Evolutionary conservation across 108 stramenopile species (phyloP).

Genomic region (Chaetoceros tenuissimus): DNA sequence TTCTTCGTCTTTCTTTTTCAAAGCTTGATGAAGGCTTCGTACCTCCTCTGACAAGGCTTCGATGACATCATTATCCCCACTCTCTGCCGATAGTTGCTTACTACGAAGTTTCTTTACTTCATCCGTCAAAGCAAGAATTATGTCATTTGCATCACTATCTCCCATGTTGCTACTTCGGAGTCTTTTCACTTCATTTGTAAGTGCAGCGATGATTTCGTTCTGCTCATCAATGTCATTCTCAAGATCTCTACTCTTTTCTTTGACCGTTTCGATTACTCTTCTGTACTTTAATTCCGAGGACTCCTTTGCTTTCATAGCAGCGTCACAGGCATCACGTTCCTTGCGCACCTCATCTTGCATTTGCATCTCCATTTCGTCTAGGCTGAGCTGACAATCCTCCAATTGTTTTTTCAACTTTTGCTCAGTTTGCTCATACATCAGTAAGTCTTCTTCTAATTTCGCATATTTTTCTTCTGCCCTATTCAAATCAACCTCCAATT

Average conservation of each 20-base stretch:
- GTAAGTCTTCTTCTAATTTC: not conserved
- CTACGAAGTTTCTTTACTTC: not conserved
- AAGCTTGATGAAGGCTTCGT: not conserved
- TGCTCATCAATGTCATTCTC: slow-evolving; percentile 6
- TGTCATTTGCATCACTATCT: slow-evolving; percentile 21
- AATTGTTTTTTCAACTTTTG: not conserved
- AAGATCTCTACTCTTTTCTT: slow-evolving; percentile 7
- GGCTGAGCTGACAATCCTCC: slow-evolving; percentile 20
- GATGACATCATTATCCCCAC: slow-evolving; percentile 1
- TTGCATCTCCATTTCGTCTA: slow-evolving; percentile 36
- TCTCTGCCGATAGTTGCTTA: not conserved
- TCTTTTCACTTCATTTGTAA: slow-evolving; percentile 19
- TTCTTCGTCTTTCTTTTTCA: slow-evolving; percentile 14
- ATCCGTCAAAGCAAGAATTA: slow-evolving; percentile 1
- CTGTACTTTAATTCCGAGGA: slow-evolving; percentile 1
- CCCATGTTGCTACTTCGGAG: slow-evolving; percentile 23
- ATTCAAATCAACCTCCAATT: not conserved
- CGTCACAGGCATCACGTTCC: slow-evolving; percentile 18
- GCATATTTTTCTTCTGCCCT: not conserved
- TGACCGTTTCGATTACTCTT: not conserved
- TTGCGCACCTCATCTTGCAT: slow-evolving; percentile 24
- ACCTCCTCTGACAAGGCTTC: not conserved
- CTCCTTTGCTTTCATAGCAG: not conserved
- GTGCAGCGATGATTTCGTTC: slow-evolving; percentile 11
- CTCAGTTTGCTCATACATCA: not conserved